phyloP scores from a whole-genome alignment of 2,329 filamentous ascomycete genomes.

The Penicillium brevicompactum region DNA sequence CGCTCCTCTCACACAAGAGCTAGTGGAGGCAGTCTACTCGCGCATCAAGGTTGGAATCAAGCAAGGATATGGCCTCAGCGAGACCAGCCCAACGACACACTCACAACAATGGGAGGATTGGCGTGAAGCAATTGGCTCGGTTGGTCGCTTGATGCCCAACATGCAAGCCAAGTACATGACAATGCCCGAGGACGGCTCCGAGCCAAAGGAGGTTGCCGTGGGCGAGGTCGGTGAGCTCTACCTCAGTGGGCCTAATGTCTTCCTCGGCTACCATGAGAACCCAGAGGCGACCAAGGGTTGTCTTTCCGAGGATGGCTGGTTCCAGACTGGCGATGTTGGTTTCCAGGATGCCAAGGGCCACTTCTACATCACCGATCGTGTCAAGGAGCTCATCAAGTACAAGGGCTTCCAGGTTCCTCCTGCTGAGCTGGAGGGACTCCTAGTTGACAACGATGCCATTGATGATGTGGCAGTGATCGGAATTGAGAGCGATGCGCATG shows the following conservation, averaged over 20 bases:
- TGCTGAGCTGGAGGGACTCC: constrained; percentile 63
- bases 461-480: constrained; percentile 66
- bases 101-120: constrained; percentile 75
- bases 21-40: constrained; percentile 74
- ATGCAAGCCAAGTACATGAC: constrained; percentile 79
- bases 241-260: constrained; percentile 65
- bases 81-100: constrained; percentile 80
- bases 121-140: constrained; percentile 73
- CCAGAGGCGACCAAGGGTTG: constrained; percentile 58
- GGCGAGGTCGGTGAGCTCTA: constrained; percentile 71
- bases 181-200: constrained; percentile 52
- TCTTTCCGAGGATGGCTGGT: constrained; percentile 71
- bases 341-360: constrained; percentile 76
- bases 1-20: constrained; percentile 77
- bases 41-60: constrained; percentile 79
- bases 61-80: constrained; percentile 88
- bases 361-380: constrained; percentile 86
- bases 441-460: constrained; percentile 53
- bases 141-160: constrained; percentile 76
- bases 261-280: constrained; percentile 65
- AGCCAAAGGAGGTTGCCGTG: constrained; percentile 57
- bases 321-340: constrained; percentile 87
- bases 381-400: constrained; percentile 67
- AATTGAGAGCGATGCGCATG: constrained; percentile 60
- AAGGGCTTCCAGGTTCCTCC: constrained; percentile 73